phyloP scores from a whole-genome alignment of 1,284 basidiomycete genomes.

The Sphaerobolus stellatus region DNA sequence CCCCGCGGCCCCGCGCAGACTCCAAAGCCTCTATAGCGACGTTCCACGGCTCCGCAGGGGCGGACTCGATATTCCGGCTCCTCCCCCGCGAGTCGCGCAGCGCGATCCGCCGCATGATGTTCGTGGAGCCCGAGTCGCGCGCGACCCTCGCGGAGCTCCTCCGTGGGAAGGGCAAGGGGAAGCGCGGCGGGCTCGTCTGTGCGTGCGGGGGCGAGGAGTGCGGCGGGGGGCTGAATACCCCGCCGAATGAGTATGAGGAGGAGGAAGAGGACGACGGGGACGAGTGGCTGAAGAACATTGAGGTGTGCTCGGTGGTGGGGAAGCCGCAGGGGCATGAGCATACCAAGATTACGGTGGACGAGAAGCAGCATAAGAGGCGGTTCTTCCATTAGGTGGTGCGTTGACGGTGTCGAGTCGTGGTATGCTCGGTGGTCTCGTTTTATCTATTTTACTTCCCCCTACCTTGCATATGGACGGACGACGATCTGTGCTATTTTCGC shows the following conservation, averaged over 20 bases:
- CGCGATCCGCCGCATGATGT: conserved; percentile 91
- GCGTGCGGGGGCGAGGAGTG: conserved; percentile 57
- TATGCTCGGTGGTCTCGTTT: not conserved
- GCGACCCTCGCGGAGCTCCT: conserved; percentile 94
- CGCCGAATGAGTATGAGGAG: conserved; percentile 34
- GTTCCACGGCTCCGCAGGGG: conserved; percentile 75
- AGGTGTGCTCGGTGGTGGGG: conserved; percentile 60
- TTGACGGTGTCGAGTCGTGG: not conserved
- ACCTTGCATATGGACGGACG: not conserved
- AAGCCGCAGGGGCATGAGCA: conserved; percentile 54
- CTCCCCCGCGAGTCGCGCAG: conserved; percentile 89
- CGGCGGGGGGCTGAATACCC: conserved; percentile 38
- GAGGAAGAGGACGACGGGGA: conserved; percentile 75
- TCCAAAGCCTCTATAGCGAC: conserved; percentile 55
- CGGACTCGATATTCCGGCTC: conserved; percentile 98
- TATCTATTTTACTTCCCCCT: not conserved
- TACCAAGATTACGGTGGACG: conserved; percentile 67
- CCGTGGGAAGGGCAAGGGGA: conserved; percentile 73
- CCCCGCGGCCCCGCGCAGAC: conserved; percentile 40
- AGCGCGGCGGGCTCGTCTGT: conserved; percentile 64
- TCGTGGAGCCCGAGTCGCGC: conserved; percentile 83
- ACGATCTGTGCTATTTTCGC: no score
- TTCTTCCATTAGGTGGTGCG: conserved; percentile 28
- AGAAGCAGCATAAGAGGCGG: conserved; percentile 67
- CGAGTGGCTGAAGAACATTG: conserved; percentile 74